Evolutionary conservation across 2,329 filamentous ascomycete species (phyloP).

Genomic region (Emmonsia crescens): DNA sequence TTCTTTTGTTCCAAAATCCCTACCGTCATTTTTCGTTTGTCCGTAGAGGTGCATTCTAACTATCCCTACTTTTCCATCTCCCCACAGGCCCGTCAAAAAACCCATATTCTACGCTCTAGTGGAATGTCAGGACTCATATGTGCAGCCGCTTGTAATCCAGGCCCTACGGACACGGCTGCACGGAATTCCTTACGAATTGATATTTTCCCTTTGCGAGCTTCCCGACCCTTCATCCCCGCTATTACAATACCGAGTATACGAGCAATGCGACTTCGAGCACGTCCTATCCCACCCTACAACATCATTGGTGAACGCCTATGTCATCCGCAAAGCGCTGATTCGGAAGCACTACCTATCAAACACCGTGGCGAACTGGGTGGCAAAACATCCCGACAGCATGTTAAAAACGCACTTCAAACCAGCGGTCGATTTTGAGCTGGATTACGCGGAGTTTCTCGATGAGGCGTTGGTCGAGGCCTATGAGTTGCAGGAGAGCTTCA

Average conservation of each 20-base stretch:
- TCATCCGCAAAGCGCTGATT: slow-evolving; percentile 92
- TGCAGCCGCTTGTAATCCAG: slow-evolving; percentile 70
- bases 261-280: slow-evolving; percentile 74
- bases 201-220: slow-evolving; percentile 41
- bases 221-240: slow-evolving; percentile 39
- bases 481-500: slow-evolving; percentile 70
- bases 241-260: slow-evolving; percentile 78
- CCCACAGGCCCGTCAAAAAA: slow-evolving; percentile 7
- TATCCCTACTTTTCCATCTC: slow-evolving; percentile 3
- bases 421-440: slow-evolving; percentile 79
- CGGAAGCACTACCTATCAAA: slow-evolving; percentile 86
- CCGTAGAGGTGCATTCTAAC: slow-evolving; percentile 8
- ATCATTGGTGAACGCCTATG: slow-evolving; percentile 73
- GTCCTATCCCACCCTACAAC: slow-evolving; percentile 51
- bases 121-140: slow-evolving; percentile 78
- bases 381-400: slow-evolving; percentile 65
- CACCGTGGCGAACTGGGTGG: slow-evolving; percentile 73
- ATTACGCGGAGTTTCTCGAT: slow-evolving; percentile 93
- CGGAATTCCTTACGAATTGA: slow-evolving; percentile 42
- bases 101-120: slow-evolving; percentile 57
- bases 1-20: background rate
- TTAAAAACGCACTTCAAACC: slow-evolving; percentile 63
- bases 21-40: background rate
- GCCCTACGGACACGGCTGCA: slow-evolving; percentile 58
- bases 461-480: slow-evolving; percentile 85